phyloP scores from a whole-genome alignment of 1,284 basidiomycete species.

The Pseudozyma sp. region DNA sequence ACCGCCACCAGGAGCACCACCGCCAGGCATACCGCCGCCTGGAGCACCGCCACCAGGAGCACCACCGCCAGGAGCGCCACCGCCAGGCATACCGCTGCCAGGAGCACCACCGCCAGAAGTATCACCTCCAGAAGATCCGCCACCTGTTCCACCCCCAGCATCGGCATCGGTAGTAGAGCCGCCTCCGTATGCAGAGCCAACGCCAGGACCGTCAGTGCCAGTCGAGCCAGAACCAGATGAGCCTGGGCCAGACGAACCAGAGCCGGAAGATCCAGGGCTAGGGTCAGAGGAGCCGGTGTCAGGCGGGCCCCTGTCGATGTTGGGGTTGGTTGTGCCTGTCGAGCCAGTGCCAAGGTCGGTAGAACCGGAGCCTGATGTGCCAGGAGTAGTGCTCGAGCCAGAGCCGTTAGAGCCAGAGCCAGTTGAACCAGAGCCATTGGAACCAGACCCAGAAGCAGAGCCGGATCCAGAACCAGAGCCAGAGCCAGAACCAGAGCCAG shows the following conservation, averaged over 20 bases:
- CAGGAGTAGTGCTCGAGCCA: no score
- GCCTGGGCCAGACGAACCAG: slow-evolving; percentile 1
- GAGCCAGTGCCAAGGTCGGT: no score
- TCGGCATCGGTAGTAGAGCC: not conserved
- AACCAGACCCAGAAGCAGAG: slow-evolving; percentile 6
- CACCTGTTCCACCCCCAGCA: slow-evolving; percentile 4
- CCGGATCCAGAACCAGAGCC: slow-evolving; percentile 7
- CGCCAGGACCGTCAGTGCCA: slow-evolving; percentile 12
- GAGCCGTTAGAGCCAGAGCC: slow-evolving; percentile 1
- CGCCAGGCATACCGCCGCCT: not conserved
- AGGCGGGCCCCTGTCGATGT: no score
- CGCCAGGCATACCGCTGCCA: slow-evolving; percentile 2
- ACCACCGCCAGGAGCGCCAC: not conserved
- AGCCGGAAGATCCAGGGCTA: slow-evolving; percentile 10
- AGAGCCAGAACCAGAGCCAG: slow-evolving; percentile 6
- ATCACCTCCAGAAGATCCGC: not conserved
- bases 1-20: not conserved
- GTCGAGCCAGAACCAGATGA: not conserved
- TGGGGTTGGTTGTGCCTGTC: no score
- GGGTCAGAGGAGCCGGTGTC: not conserved
- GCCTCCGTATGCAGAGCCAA: not conserved
- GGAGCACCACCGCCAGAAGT: not conserved
- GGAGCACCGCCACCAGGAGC: not conserved
- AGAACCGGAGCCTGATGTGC: no score
- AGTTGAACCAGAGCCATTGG: slow-evolving; percentile 8